phyloP scores from a whole-genome alignment of 805 yeast genomes.

The Wickerhamomyces queroliae region DNA sequence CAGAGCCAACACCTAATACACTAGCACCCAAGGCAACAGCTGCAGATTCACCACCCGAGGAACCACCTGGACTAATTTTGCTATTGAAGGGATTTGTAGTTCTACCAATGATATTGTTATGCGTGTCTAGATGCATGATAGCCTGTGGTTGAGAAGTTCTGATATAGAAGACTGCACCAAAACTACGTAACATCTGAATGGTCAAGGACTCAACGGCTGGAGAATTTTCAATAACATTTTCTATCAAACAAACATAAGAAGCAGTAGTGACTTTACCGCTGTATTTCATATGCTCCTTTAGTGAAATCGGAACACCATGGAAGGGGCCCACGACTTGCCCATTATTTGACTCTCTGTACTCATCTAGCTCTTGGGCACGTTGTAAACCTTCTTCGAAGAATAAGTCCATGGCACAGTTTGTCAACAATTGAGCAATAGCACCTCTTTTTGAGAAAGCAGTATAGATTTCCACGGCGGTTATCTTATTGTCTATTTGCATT shows the following conservation, averaged over 20 bases:
- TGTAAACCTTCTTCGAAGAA: slow-evolving; percentile 55
- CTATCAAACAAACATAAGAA: slow-evolving; percentile 50
- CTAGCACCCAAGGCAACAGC: slow-evolving; percentile 52
- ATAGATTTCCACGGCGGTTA: slow-evolving; percentile 36
- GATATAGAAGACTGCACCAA: slow-evolving; percentile 50
- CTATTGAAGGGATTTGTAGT: slow-evolving; percentile 56
- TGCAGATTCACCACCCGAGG: slow-evolving; percentile 71
- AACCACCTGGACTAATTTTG: slow-evolving; percentile 58
- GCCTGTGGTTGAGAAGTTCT: slow-evolving; percentile 68
- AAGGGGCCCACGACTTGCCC: slow-evolving; percentile 57
- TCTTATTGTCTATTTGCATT: slow-evolving; percentile 24
- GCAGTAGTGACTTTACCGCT: slow-evolving; percentile 54
- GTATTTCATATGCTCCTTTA: slow-evolving; percentile 59
- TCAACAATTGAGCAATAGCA: slow-evolving; percentile 49
- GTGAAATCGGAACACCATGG: slow-evolving; percentile 64
- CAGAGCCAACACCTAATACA: slow-evolving; percentile 60
- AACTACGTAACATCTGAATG: slow-evolving; percentile 31
- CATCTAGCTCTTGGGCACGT: slow-evolving; percentile 53
- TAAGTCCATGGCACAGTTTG: slow-evolving; percentile 28
- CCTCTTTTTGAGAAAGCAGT: slow-evolving; percentile 54
- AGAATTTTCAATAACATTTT: slow-evolving; percentile 27
- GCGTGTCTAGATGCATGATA: slow-evolving; percentile 64
- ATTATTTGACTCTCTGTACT: slow-evolving; percentile 28
- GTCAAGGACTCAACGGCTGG: slow-evolving; percentile 43
- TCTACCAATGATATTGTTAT: slow-evolving; percentile 53